Evolutionary conservation across 495 filamentous ascomycete species (phyloP).

Genomic region (Hypoxylon lenormandii): DNA sequence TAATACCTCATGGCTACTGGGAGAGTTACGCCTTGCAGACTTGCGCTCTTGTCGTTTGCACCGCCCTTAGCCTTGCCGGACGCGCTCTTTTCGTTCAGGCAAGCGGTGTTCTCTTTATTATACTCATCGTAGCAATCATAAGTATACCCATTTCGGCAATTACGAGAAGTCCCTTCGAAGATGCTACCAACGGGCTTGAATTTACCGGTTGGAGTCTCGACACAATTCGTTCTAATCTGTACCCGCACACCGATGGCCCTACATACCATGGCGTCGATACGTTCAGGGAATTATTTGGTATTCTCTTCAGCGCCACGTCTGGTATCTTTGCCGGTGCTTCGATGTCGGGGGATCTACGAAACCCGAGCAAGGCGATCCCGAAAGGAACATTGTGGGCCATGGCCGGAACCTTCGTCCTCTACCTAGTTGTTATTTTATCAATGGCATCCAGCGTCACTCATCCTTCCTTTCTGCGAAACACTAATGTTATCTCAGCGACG

Average conservation of each 20-base stretch:
- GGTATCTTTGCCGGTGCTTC: slow-evolving; percentile 80
- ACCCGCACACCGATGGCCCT: slow-evolving; percentile 61
- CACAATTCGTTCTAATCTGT: slow-evolving; percentile 78
- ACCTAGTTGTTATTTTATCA: slow-evolving; percentile 79
- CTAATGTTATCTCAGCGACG: slow-evolving; percentile 82
- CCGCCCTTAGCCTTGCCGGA: slow-evolving; percentile 80
- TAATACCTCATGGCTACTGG: slow-evolving; percentile 78
- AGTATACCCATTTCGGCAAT: slow-evolving; percentile 84
- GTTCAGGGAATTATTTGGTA: slow-evolving; percentile 86
- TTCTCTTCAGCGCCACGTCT: slow-evolving; percentile 84
- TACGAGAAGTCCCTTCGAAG: slow-evolving; percentile 72
- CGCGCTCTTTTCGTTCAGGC: slow-evolving; percentile 83
- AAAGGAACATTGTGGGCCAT: slow-evolving; percentile 83
- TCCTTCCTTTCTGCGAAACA: slow-evolving; percentile 76
- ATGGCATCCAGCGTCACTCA: slow-evolving; percentile 83
- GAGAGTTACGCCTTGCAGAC: slow-evolving; percentile 84
- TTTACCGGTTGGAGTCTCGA: slow-evolving; percentile 79
- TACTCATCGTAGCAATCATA: slow-evolving; percentile 78
- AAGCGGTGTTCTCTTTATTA: slow-evolving; percentile 80
- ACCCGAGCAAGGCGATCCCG: slow-evolving; percentile 86
- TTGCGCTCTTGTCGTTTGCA: slow-evolving; percentile 76
- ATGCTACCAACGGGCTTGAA: slow-evolving; percentile 69
- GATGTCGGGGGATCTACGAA: slow-evolving; percentile 87
- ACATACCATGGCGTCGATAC: slow-evolving; percentile 72
- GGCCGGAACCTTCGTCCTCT: slow-evolving; percentile 78